Conservation (phyloP, 805 yeast species). For the Alloascoidea hylecoeti region DNA sequence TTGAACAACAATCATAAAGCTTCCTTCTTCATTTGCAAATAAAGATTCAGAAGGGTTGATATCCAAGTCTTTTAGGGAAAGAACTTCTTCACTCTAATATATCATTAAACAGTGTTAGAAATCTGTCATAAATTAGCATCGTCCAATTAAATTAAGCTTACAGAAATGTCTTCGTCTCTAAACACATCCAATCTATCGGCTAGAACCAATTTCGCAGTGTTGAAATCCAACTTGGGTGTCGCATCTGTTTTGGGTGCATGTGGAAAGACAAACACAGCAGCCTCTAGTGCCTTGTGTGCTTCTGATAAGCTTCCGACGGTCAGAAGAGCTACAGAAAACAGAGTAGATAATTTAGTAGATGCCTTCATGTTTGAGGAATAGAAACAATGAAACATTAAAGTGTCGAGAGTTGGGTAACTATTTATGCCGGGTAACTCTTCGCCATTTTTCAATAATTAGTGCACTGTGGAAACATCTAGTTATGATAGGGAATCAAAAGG, state of each 20-base stretch:
- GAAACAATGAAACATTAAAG: no score
- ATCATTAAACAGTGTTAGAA: neutral
- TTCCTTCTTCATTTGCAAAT: conserved; percentile 1
- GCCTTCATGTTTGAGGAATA: no score
- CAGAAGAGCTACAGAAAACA: no score
- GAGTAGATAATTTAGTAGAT: no score
- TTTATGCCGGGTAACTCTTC: no score
- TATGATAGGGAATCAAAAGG: no score
- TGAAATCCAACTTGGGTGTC: neutral
- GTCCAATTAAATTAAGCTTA: neutral
- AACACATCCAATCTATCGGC: conserved; percentile 1
- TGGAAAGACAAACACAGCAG: neutral
- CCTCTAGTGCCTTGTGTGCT: neutral
- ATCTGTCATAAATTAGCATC: neutral
- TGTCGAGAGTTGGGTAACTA: no score
- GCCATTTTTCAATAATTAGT: no score
- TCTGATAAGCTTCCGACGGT: no score
- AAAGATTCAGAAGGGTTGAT: neutral
- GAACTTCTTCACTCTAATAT: neutral
- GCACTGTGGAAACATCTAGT: no score
- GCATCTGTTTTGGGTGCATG: neutral
- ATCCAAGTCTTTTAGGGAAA: neutral
- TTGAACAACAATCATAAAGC: conserved; percentile 6
- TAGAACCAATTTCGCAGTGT: neutral
- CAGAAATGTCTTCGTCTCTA: neutral